Percentiles rank a stretch among this genome's conserved stretches.
Conservation (phyloP, 164 flowering plant species). For the Stephania yunnanensis region DNA sequence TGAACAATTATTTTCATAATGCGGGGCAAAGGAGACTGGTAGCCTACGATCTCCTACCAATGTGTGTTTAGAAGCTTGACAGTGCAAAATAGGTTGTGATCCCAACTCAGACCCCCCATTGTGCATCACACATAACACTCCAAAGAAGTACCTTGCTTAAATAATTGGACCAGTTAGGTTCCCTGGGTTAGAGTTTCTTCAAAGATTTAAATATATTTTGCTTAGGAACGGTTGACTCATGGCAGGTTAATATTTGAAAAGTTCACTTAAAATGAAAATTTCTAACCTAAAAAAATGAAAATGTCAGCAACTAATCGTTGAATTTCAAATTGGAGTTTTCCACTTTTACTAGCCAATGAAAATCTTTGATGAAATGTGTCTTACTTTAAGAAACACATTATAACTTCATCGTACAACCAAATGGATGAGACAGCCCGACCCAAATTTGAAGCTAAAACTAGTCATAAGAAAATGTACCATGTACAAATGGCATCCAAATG, state of each 20-base stretch:
- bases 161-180: background rate
- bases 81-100: background rate
- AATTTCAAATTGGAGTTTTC: background rate
- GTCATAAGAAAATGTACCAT: background rate
- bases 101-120: background rate
- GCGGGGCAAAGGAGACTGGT: background rate
- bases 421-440: no score
- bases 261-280: background rate
- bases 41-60: background rate
- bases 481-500: no score
- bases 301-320: background rate
- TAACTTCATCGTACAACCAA: no score
- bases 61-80: background rate
- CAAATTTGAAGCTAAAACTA: background rate
- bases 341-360: background rate
- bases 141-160: background rate
- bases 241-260: background rate
- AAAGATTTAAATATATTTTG: background rate
- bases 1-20: no score
- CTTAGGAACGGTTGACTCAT: background rate
- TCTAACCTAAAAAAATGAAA: no score
- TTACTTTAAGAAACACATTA: no score
- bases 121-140: background rate
- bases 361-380: no score
- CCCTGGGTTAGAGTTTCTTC: background rate